Base-by-base conservation (phyloP, 345 rosid species). In the Linum lewisii region DNA sequence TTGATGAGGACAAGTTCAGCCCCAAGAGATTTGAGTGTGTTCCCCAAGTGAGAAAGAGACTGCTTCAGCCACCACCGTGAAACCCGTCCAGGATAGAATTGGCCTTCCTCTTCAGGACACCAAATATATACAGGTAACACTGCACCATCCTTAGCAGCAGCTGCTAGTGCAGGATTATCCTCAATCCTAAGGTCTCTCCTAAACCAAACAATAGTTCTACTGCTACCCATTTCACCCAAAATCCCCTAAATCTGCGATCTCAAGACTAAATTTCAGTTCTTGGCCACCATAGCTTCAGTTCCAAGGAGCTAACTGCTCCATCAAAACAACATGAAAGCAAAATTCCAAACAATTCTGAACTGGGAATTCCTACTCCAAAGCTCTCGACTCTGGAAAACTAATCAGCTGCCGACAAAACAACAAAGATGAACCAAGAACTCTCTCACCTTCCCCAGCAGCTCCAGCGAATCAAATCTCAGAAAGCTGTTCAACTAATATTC, bases 41-140 rank as follows among this genome's bases (percentile, higher is more conserved):
- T 82, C 54, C 70, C 65, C 74, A 88, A 77, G 69, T 80, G 90
- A 54, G 66, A 19, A 29, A 86, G 84, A 51, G 98, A 88, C 74
- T 84, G 90, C 80, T 92, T 88, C 75, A 92, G 79, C 98, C 98
- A 91, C 98, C 96, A 91, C 75, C 96, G 76, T 0, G 98, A 92
- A 38, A 86, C 95, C 24, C 98, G 90, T 54, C 96, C 96, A 0
- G 95, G 93, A 70, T 80, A 86, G 76, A 88, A 92, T 44, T 88
- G 92, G 25, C 82, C 93, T 75, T 92, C 96, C 67, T 86, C 96
- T 64, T 79, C 71, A 54, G 98, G 98, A 62, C 96, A 88, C 96
- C 98, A 92, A 68, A 86, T 84, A 61, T 76, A 88, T 23, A 92
- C 85, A 37, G 95, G 96, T 57, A 81, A 81, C 13, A 92, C 81